Evolutionary conservation across 2,329 filamentous ascomycete species (phyloP), one percentile per base, ranked within the genome.

Genomic region (Paraphaeosphaeria minitans): DNA sequence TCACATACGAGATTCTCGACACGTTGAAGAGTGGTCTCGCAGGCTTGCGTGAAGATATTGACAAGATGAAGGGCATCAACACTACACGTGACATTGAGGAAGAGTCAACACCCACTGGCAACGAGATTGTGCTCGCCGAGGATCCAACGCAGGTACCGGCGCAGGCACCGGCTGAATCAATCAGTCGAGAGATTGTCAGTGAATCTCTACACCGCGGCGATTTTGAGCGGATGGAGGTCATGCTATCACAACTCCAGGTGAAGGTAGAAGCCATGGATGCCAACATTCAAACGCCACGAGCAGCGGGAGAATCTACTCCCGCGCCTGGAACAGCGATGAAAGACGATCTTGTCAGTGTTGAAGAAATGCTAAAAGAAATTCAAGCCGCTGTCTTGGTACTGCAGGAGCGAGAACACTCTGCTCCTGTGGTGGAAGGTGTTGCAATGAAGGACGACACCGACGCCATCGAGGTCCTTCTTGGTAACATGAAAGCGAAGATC

Each of bases 1-100:
- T 92, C 57, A 94, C 91, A 59, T 91, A 96, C 64, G 93, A 97
- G 76, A 93, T 97, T 53, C 82, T 97, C 0, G 91, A 97, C 59
- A 92, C 91, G 0, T 83, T 98, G 56, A 96, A 90, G 73, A 84
- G 88, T n/a, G 93, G 93, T 0, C 81, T 98, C 9, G 87, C 90
- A 45, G 85, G 84, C 41, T 83, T 98, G 16, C 88, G 88, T 54
- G 83, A 85, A 1, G 93, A 97, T 50, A 91, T 97, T 63, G 90
- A 93, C 57, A 83, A 84, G 21, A 82, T 97, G 41, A 90, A 90
- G n/a, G 86, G 89, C 24, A 78, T 68, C 13, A 78, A 68, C 10
- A 78, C 71, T 60, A 75, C 75, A 41, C 73, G 73, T 31, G 78
- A 79, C 4, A 66, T 67, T n/a, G 84, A 87, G 2, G 79, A 89